Conservation (phyloP, 1,284 basidiomycete species). For the Naganishia sp. region DNA sequence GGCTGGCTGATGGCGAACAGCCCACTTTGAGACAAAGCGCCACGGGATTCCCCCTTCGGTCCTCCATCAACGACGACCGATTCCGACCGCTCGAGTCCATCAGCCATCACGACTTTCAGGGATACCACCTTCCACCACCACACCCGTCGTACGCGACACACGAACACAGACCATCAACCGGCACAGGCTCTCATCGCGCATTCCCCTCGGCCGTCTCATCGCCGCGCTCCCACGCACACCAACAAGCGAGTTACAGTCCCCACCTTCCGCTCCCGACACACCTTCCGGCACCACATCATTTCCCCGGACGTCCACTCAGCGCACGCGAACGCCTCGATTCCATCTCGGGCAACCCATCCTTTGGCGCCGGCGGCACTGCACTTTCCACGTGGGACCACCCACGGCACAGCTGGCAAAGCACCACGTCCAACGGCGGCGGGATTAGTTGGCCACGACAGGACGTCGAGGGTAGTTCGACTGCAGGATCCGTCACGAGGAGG, state of each 20-base stretch:
- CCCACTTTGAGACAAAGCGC: not conserved
- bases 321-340: no score
- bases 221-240: not conserved
- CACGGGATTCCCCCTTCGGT: conserved; percentile 19
- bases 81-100: conserved; percentile 3
- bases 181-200: not conserved
- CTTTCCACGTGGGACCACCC: not conserved
- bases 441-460: no score
- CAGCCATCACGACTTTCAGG: conserved; percentile 3
- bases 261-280: no score
- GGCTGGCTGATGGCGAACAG: no score
- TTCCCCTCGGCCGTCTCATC: conserved; percentile 16
- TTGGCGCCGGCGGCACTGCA: not conserved
- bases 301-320: no score
- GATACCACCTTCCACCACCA: conserved; percentile 11
- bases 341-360: no score
- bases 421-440: no score
- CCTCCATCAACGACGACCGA: conserved; percentile 25
- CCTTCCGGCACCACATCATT: no score
- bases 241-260: conserved; percentile 14
- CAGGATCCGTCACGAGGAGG: no score
- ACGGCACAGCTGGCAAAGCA: no score
- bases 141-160: not conserved
- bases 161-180: conserved; percentile 10
- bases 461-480: no score